Conservation (phyloP, 441 rosid genomes). For the Breynia disticha region DNA sequence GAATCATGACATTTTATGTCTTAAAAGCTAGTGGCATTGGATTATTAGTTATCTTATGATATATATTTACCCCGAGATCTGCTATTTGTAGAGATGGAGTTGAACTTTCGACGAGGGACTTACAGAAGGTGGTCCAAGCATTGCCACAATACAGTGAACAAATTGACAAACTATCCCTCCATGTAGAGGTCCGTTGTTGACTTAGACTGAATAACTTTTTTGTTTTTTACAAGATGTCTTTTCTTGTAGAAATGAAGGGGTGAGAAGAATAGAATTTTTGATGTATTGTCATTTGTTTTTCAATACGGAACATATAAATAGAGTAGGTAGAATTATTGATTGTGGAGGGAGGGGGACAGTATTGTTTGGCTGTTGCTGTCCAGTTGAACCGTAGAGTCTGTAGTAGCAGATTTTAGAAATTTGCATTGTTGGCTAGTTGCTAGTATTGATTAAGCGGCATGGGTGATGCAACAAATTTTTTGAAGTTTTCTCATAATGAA, state of each 20-base stretch:
- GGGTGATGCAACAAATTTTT: too few relatives aligned
- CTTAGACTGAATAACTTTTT: background rate
- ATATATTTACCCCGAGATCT: slow-evolving; percentile 1
- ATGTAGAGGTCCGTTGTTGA: slow-evolving; percentile 74
- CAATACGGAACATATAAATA: too few relatives aligned
- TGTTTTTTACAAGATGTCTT: too few relatives aligned
- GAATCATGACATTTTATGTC: background rate
- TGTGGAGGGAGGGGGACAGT: too few relatives aligned
- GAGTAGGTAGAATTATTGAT: too few relatives aligned
- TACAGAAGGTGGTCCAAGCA: slow-evolving; percentile 98
- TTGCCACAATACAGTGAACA: slow-evolving; percentile 97
- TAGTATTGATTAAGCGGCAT: background rate
- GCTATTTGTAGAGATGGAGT: slow-evolving; percentile 56
- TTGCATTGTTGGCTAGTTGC: background rate
- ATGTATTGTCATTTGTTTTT: too few relatives aligned
- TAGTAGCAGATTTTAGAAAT: background rate
- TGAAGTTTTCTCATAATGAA: background rate
- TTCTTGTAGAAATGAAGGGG: background rate
- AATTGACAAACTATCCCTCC: slow-evolving; percentile 96
- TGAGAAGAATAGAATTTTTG: background rate
- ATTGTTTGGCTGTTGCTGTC: too few relatives aligned
- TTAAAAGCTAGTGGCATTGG: background rate
- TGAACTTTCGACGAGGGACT: slow-evolving; percentile 85
- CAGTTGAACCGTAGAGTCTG: background rate
- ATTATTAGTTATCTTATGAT: slow-evolving; percentile 7